Evolutionary conservation across 2,329 filamentous ascomycete species (phyloP), one percentile per base, ranked within the genome.

Genomic region (Aspergillus viridinutans): DNA sequence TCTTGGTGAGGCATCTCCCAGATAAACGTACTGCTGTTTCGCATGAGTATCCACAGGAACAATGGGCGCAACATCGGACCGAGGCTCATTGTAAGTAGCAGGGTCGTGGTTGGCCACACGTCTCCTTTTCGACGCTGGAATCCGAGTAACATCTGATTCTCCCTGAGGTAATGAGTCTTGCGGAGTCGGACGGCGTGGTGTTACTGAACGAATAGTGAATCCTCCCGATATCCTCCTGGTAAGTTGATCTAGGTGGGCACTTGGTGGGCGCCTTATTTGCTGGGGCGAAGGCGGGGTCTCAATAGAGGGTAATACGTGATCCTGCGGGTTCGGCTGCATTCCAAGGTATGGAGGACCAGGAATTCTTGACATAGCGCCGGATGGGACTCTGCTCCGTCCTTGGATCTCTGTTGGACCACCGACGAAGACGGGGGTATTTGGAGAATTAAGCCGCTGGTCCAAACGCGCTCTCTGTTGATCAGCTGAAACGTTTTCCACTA

Each of bases 231-330:
- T 69, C 52, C 64, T 66, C 58, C 66, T 66, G 29, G 68, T 54
- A 59, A 72, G 55, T n/a, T 64, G 57, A 25, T 69, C 67, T 53
- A 72, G 60, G 32, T 64, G 60, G 49, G 60, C 60, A 58, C 54
- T 57, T 47, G 66, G 66, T 52, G 61, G 57, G 14, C 59, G 61
- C 57, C 65, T 67, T 56, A 54, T 63, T 43, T 69, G 64, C 51
- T 53, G 26, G 40, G 65, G 53, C 51, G 63, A 56, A 42, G 66
- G 63, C 8, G 62, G 52, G 53, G 51, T 55, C 57, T 76, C 74
- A 61, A 76, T 74, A 35, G 73, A 75, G 17, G 71, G 73, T 14
- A 75, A 58, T 49, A 68, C 66, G 48, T 61, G 65, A 50, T 72
- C 68, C 64, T 69, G 70, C 40, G 61, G 58, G 52, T 62, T 64